Percentiles rank a stretch among this genome's conserved stretches.
phyloP scores from a whole-genome alignment of 1,139 yeast genomes.

The Blastobotrys serpentis region DNA sequence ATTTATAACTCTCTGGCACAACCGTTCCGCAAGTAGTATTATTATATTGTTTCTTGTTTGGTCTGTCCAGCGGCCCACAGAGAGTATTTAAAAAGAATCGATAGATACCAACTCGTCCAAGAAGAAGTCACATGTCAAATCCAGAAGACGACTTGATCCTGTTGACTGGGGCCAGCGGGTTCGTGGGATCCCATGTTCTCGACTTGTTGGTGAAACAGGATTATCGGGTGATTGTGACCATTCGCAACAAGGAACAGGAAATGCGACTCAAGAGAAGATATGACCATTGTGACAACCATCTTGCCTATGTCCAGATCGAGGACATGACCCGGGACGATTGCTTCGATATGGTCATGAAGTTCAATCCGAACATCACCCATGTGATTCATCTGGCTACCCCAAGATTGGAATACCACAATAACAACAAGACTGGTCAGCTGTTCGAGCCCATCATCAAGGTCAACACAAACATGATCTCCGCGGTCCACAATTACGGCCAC shows the following conservation, averaged over 20 bases:
- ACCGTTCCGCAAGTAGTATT: too few species aligned
- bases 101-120: background rate
- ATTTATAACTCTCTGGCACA: too few species aligned
- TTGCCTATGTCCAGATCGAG: constrained; percentile 47
- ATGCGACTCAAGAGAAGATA: constrained; percentile 44
- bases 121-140: background rate
- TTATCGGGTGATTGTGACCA: constrained; percentile 59
- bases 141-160: constrained; percentile 33
- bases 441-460: constrained; percentile 28
- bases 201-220: constrained; percentile 38
- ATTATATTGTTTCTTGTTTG: too few species aligned
- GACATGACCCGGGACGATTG: constrained; percentile 51
- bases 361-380: constrained; percentile 47
- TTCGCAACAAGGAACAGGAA: constrained; percentile 52
- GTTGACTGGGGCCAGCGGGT: constrained; percentile 61
- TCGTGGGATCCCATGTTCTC: constrained; percentile 54
- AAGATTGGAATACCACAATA: constrained; percentile 46
- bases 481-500: constrained; percentile 26
- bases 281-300: constrained; percentile 40
- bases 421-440: constrained; percentile 27
- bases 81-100: too few species aligned
- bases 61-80: too few species aligned
- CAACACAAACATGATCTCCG: constrained; percentile 26
- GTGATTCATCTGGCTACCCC: constrained; percentile 62
- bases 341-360: constrained; percentile 50